Base-by-base conservation (phyloP, 345 rosid genomes). In the Lagerstroemia speciosa region DNA sequence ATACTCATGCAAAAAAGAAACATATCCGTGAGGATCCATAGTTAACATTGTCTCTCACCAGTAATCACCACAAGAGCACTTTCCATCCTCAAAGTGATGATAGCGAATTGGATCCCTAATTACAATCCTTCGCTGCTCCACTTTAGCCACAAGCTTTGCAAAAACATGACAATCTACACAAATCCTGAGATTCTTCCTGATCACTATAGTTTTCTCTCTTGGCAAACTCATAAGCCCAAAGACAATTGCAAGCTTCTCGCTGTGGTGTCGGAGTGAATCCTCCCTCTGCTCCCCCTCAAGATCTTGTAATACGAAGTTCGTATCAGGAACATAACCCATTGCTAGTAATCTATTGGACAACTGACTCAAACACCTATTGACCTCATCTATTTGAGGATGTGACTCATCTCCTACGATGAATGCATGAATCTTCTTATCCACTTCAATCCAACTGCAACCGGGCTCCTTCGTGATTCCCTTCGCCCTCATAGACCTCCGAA, bases 401-500 rank as follows among this genome's bases (percentile, higher is more conserved):
- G 55, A 48, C 55, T 48, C 55, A 48, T 48, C 55, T 48, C 55
- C 55, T 48, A 48, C 55, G 6, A 48, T 48, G 24, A 48, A 48
- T 48, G 24, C 55, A 48, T 48, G 55, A 20, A 48, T 22, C 55
- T 48, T 48, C 55, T 48, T 48, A 48, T 48, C 55, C 55, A 48
- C 55, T 24, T 48, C 55, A 22, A 48, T 48, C 55, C 55, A 48
- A 48, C 82, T 31, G 76, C 55, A 48, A 48, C 55, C 55, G 20
- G 55, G 55, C 24, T 48, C 55, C 4, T 48, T 48, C 1, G 55
- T 48, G 17, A 48, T 8, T 48, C 55, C 55, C 24, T 48, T 48
- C 55, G 20, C 55, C 55, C 24, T 48, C 55, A 48, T 48, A 22
- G 8, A 48, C 55, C 55, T 48, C 55, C 55, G 24, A 48, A 48